phyloP scores from a whole-genome alignment of 352 stramenopile species.

The Thalassiosira mediterranea region DNA sequence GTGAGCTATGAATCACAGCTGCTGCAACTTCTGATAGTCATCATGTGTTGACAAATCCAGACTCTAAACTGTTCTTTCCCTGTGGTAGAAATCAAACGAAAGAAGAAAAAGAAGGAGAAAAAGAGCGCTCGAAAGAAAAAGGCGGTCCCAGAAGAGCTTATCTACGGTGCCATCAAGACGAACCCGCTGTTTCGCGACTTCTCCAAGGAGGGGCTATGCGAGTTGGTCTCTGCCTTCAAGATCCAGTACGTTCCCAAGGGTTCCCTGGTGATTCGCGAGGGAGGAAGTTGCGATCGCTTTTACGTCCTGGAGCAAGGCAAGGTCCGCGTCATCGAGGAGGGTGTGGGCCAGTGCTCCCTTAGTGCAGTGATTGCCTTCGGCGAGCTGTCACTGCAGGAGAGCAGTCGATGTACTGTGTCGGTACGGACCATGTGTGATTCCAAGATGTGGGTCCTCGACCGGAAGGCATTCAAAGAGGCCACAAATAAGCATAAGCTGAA shows the following conservation, averaged over 20 bases:
- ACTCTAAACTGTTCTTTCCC: no score
- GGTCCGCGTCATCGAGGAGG: slow-evolving; percentile 64
- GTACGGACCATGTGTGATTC: slow-evolving; percentile 87
- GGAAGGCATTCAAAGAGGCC: no score
- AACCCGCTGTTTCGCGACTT: slow-evolving; percentile 69
- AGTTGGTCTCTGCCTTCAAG: slow-evolving; percentile 64
- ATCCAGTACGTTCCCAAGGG: slow-evolving; percentile 36
- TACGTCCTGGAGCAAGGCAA: slow-evolving; percentile 77
- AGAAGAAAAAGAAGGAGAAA: slow-evolving; percentile 2
- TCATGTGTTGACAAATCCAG: no score
- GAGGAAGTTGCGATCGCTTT: slow-evolving; percentile 69
- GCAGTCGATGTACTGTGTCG: slow-evolving; percentile 91
- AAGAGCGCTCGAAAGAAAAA: slow-evolving; percentile 46
- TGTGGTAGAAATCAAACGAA: no score
- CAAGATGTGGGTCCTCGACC: slow-evolving; percentile 94
- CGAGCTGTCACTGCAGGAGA: slow-evolving; percentile 96
- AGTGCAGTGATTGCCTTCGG: slow-evolving; percentile 86
- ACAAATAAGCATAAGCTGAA: no score
- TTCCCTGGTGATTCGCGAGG: slow-evolving; percentile 62
- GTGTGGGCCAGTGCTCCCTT: slow-evolving; percentile 26
- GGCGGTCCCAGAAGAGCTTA: slow-evolving; percentile 42
- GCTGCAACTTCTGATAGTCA: no score
- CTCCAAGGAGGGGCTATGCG: slow-evolving; percentile 53
- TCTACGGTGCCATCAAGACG: slow-evolving; percentile 47
- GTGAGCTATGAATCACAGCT: slow-evolving; percentile 2